Percentiles rank a stretch among this genome's conserved stretches.
Conservation (phyloP, 1,284 basidiomycete genomes). For the Malassezia yamatoensis region DNA sequence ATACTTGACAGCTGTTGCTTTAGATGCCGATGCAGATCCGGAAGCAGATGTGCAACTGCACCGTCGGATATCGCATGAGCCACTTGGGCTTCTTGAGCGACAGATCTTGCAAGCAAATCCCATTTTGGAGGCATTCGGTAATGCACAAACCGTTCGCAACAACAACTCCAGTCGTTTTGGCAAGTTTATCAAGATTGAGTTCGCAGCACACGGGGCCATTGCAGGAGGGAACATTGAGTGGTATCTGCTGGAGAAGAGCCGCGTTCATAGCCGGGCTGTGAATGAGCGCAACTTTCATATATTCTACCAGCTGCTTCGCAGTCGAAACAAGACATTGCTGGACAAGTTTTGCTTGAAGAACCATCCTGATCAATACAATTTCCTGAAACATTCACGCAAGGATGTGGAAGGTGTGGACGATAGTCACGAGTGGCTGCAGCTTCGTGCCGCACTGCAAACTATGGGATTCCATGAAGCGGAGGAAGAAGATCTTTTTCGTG, state of each 20-base stretch:
- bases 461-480: slow-evolving; percentile 77
- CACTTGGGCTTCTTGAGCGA: slow-evolving; percentile 76
- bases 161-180: slow-evolving; percentile 97
- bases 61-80: slow-evolving; percentile 29
- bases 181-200: slow-evolving; percentile 94
- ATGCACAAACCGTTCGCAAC: slow-evolving; percentile 95
- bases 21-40: slow-evolving; percentile 43
- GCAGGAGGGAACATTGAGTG: slow-evolving; percentile 97
- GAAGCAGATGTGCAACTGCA: slow-evolving; percentile 17
- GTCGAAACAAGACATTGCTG: slow-evolving; percentile 40
- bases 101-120: slow-evolving; percentile 98
- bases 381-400: slow-evolving; percentile 75
- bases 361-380: slow-evolving; percentile 73
- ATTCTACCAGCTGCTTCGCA: slow-evolving; percentile 69
- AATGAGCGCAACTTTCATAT: slow-evolving; percentile 86
- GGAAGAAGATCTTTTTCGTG: slow-evolving; percentile 85
- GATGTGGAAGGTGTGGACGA: slow-evolving; percentile 95
- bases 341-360: slow-evolving; percentile 61
- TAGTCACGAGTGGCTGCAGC: slow-evolving; percentile 68
- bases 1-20: slow-evolving; percentile 93
- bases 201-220: slow-evolving; percentile 84
- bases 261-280: slow-evolving; percentile 55
- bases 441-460: slow-evolving; percentile 71
- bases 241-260: slow-evolving; percentile 95
- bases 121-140: slow-evolving; percentile 94